These are phyloP conservation scores for Ustilago tritici DNA, from an alignment of 1,284 basidiomycete genomes.

Conservation along the genomic window DNA sequence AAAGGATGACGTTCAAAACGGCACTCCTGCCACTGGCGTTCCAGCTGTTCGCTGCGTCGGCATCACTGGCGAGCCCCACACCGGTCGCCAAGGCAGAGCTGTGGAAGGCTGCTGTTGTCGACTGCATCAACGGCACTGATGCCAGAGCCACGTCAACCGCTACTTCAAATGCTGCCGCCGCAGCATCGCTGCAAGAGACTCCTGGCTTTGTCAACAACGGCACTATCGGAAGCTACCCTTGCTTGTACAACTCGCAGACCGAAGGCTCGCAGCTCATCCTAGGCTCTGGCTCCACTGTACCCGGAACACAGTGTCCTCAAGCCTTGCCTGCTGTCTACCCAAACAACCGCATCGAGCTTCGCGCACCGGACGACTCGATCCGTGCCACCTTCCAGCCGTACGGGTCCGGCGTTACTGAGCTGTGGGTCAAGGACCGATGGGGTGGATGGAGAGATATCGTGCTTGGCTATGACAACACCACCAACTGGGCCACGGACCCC, in stretches of 20 bases:
- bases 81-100: conserved; percentile 11
- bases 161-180: background rate
- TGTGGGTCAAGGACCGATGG: conserved; percentile 62
- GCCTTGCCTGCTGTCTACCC: conserved; percentile 57
- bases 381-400: conserved; percentile 59
- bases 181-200: conserved; percentile 31
- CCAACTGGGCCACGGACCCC: conserved; percentile 61
- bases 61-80: conserved; percentile 26
- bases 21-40: conserved; percentile 33
- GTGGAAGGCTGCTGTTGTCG: conserved; percentile 7
- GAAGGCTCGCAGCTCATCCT: conserved; percentile 40
- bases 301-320: conserved; percentile 34
- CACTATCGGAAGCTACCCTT: conserved; percentile 57
- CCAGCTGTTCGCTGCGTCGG: conserved; percentile 34
- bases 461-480: conserved; percentile 66
- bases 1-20: conserved; percentile 22
- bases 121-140: conserved; percentile 14
- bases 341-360: conserved; percentile 56
- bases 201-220: conserved; percentile 63
- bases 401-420: conserved; percentile 59
- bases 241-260: conserved; percentile 35
- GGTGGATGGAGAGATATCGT: conserved; percentile 58
- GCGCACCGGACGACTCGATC: conserved; percentile 60
- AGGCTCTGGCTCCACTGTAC: conserved; percentile 32
- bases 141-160: conserved; percentile 9